Conservation (phyloP, 2,329 filamentous ascomycete species). For the Hypoxylon sp. region DNA sequence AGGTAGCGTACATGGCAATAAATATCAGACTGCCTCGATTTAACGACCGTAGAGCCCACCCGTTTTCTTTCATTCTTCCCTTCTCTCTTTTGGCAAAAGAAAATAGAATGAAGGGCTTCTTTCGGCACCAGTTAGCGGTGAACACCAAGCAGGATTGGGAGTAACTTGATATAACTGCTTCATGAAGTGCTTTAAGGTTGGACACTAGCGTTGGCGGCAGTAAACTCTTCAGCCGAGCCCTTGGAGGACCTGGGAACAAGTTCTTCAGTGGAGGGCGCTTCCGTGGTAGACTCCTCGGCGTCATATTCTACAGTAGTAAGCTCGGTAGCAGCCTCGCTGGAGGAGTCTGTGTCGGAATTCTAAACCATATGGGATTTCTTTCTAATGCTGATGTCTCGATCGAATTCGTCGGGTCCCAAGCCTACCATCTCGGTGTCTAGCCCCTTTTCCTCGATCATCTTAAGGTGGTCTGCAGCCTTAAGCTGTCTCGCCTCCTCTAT, state of each 20-base stretch:
- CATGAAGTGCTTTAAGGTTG: neutral
- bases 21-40: too few relatives aligned
- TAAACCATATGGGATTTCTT: neutral
- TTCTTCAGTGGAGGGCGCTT: neutral
- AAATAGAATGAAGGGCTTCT: too few relatives aligned
- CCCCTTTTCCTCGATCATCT: neutral
- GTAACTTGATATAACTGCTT: too few relatives aligned
- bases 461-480: neutral
- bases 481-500: neutral
- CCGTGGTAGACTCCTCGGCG: neutral
- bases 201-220: neutral
- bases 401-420: neutral
- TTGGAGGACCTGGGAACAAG: too few relatives aligned
- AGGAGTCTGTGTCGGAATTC: neutral
- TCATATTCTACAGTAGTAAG: neutral
- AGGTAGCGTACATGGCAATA: too few relatives aligned
- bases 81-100: too few relatives aligned
- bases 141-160: too few relatives aligned
- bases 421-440: neutral
- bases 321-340: neutral
- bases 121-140: too few relatives aligned
- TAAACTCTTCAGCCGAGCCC: too few relatives aligned
- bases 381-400: neutral
- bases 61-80: too few relatives aligned
- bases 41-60: too few relatives aligned